Base-by-base conservation (phyloP, 192 early-diverging fungal species). In the Podila horticola region DNA sequence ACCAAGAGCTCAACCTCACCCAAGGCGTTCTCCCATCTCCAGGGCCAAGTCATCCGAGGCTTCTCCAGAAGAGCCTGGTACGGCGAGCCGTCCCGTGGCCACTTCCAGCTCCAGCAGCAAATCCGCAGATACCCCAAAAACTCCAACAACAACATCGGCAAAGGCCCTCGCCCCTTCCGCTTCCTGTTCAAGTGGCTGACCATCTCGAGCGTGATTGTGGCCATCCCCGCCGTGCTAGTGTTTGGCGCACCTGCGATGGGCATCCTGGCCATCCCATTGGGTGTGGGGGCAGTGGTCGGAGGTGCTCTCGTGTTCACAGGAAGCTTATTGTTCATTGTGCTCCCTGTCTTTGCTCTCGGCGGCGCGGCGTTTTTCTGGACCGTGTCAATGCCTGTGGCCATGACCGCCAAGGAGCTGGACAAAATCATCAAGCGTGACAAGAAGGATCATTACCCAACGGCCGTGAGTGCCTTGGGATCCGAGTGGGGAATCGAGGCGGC, bases 401-500 rank as follows among this genome's bases (percentile, higher is more conserved):
- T 41, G 28, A 55, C 58, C 2, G 28, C 60, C 49, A 79, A 67
- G 63, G 75, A 79, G 36, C 30, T 79, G 17, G 22, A 67, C 12
- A 71, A 79, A 50, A 62, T 79, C 29, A 31, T 79, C 20, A 52
- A 61, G 63, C 68, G 75, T 11, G 59, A 67, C 28, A 36, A 61
- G 36, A 66, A 58, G 34, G 57, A 65, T 19, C 45, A 48, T 3
- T 29, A 65, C 28, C n/a, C 58, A 33, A 66, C 69, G 0, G 75
- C 75, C 2, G 13, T 71, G 48, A 67, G 38, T 10, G 31, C 36
- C 45, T 26, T 79, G 10, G 75, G 75, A 19, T 13, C 36, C 12
- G 59, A 79, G 10, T 79, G 75, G 75, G 57, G 52, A 28, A 19
- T 79, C 29, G 67, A 79, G 38, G 38, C 31, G 4, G 75, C 75